These are phyloP conservation scores for Exophiala oligosperma DNA, from an alignment of 2,329 filamentous ascomycete genomes.

Conservation along the genomic window DNA sequence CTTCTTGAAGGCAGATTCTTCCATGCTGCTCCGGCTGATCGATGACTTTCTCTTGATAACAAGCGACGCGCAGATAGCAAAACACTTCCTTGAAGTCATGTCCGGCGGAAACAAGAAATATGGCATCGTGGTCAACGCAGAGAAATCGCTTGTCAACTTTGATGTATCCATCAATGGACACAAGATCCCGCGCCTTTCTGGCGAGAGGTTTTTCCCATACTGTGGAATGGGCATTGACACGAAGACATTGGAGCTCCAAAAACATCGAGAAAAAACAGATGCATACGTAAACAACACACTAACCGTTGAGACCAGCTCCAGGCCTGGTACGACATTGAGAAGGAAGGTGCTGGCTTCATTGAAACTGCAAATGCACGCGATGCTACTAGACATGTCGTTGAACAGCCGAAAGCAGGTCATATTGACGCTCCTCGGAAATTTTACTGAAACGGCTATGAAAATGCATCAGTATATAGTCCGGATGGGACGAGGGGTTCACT, in stretches of 20 bases:
- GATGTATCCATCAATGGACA: slow-evolving; percentile 58
- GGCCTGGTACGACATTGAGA: slow-evolving; percentile 75
- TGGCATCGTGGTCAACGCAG: slow-evolving; percentile 72
- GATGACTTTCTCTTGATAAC: slow-evolving; percentile 94
- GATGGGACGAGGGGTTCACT: slow-evolving; percentile 59
- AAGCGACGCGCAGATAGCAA: slow-evolving; percentile 64
- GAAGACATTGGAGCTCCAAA: slow-evolving; percentile 70
- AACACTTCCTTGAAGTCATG: slow-evolving; percentile 75
- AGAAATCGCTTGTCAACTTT: slow-evolving; percentile 87
- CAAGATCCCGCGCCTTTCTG: slow-evolving; percentile 52
- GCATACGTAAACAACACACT: slow-evolving; percentile 66
- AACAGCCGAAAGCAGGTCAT: slow-evolving; percentile 71
- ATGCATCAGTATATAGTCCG: slow-evolving; percentile 62
- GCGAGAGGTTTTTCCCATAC: slow-evolving; percentile 70
- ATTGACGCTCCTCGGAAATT: slow-evolving; percentile 71
- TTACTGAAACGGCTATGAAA: slow-evolving; percentile 76
- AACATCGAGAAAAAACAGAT: slow-evolving; percentile 62
- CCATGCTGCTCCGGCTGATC: slow-evolving; percentile 75
- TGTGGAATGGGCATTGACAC: slow-evolving; percentile 80
- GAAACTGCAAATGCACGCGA: slow-evolving; percentile 79
- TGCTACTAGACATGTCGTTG: slow-evolving; percentile 78
- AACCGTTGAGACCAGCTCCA: slow-evolving; percentile 73
- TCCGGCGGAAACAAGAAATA: slow-evolving; percentile 75
- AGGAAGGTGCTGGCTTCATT: slow-evolving; percentile 74
- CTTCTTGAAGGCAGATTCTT: slow-evolving; percentile 60